Evolutionary conservation across 129 eudicot genomes (phyloP).

Genomic region (Escallonia herrerae): DNA sequence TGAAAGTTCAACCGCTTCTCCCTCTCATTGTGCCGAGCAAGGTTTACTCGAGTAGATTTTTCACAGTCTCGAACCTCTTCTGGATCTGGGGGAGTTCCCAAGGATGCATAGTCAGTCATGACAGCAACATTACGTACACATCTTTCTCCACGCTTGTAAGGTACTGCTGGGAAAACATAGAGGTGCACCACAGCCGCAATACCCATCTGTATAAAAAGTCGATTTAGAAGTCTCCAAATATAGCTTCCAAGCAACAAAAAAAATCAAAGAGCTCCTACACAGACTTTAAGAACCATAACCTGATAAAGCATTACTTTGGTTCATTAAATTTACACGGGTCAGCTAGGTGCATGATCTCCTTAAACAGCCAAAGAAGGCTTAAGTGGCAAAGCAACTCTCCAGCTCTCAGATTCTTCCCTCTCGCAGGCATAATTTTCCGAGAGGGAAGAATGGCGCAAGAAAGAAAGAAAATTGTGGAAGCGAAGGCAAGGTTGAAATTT

Average conservation of each 20-base stretch:
- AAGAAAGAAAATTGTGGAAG: no score
- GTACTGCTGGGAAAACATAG: constrained; percentile 77
- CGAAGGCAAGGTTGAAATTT: no score
- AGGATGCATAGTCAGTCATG: constrained; percentile 81
- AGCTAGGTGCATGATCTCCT: no score
- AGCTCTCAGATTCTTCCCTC: no score
- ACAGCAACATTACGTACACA: constrained; percentile 91
- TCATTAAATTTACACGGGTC: no score
- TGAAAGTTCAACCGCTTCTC: constrained; percentile 60
- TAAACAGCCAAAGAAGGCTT: no score
- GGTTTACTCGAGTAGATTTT: constrained; percentile 41
- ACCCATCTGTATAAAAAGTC: constrained; percentile 70
- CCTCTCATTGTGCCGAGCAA: constrained; percentile 48
- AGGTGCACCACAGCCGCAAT: constrained; percentile 91
- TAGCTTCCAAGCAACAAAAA: background rate
- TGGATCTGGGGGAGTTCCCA: constrained; percentile 81
- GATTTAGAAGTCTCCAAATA: constrained; percentile 4
- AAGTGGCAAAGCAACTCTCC: no score
- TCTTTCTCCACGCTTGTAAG: constrained; percentile 89
- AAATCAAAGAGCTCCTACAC: no score
- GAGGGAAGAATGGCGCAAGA: no score
- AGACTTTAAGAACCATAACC: no score
- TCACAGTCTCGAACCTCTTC: constrained; percentile 82
- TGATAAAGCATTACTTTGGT: no score
- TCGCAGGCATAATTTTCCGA: no score